Evolutionary conservation across 1,284 basidiomycete species (phyloP).

Genomic region (Cryptococcus sp.): DNA sequence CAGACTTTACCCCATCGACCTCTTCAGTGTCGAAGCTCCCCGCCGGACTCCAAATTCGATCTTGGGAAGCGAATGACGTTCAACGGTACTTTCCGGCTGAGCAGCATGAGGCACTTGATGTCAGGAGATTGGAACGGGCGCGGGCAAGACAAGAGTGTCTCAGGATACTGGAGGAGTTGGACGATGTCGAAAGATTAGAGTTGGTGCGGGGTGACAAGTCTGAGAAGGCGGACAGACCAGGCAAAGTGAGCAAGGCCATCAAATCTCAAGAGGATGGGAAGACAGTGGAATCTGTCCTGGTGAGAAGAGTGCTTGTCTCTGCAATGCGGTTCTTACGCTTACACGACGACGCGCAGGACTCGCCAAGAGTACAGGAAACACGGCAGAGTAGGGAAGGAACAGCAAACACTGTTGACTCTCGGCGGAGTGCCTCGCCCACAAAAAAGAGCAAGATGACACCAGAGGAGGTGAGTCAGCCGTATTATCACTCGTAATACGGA

Average conservation of each 20-base stretch:
- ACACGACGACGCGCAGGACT: constrained; percentile 5
- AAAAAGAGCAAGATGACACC: constrained; percentile 38
- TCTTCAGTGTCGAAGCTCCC: constrained; percentile 29
- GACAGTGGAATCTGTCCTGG: constrained; percentile 8
- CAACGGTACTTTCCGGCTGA: constrained; percentile 34
- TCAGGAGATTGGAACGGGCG: constrained; percentile 27
- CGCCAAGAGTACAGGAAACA: constrained; percentile 10
- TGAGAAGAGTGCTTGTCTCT: neutral
- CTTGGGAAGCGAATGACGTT: constrained; percentile 44
- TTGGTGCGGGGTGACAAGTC: constrained; percentile 34
- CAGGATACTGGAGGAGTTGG: constrained; percentile 28
- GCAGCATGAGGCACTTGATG: constrained; percentile 19
- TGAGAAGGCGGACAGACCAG: constrained; percentile 20
- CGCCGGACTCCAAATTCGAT: constrained; percentile 38
- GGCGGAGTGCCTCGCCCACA: constrained; percentile 36
- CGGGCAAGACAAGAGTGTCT: constrained; percentile 34
- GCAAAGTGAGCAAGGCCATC: constrained; percentile 5
- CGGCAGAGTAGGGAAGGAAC: constrained; percentile 35
- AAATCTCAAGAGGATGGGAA: constrained; percentile 15
- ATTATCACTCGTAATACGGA: neutral
- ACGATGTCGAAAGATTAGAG: constrained; percentile 37
- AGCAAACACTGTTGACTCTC: constrained; percentile 26
- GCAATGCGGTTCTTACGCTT: neutral
- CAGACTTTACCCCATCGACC: constrained; percentile 34
- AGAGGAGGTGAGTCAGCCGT: constrained; percentile 37